Evolutionary conservation across 352 stramenopile genomes (phyloP).

Genomic region (Phytophthora sansomeana): DNA sequence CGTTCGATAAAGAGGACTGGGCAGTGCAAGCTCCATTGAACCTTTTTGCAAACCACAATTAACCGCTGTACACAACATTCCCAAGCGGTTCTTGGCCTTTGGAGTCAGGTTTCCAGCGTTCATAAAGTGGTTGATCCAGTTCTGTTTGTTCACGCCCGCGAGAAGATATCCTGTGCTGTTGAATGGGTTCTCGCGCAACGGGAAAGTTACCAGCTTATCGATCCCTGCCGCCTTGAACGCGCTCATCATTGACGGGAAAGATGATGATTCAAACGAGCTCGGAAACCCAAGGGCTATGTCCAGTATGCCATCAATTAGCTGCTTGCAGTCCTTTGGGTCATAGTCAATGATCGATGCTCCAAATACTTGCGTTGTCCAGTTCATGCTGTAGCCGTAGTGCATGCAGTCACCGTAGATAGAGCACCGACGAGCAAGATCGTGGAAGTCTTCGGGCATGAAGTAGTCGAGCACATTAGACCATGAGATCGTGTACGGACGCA

Average conservation of each 20-base stretch:
- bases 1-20: constrained; percentile 26
- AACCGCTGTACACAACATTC: background rate
- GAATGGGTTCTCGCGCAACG: constrained; percentile 19
- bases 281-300: constrained; percentile 20
- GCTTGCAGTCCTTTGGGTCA: background rate
- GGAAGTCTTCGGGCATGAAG: constrained; percentile 29
- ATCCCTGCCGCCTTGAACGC: constrained; percentile 15
- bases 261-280: background rate
- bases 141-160: constrained; percentile 1
- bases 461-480: constrained; percentile 36
- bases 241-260: background rate
- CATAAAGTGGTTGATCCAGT: constrained; percentile 29
- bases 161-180: constrained; percentile 28
- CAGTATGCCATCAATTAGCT: constrained; percentile 3
- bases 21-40: constrained; percentile 8
- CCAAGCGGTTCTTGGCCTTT: constrained; percentile 4
- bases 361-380: constrained; percentile 31
- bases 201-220: constrained; percentile 24
- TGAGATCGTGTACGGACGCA: constrained; percentile 35
- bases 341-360: constrained; percentile 31
- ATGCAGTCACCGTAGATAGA: constrained; percentile 20
- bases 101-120: constrained; percentile 9
- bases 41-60: constrained; percentile 24
- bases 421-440: constrained; percentile 29
- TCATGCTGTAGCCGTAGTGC: constrained; percentile 39